Conservation (phyloP, 805 yeast genomes). For the Babjeviella inositovora region DNA sequence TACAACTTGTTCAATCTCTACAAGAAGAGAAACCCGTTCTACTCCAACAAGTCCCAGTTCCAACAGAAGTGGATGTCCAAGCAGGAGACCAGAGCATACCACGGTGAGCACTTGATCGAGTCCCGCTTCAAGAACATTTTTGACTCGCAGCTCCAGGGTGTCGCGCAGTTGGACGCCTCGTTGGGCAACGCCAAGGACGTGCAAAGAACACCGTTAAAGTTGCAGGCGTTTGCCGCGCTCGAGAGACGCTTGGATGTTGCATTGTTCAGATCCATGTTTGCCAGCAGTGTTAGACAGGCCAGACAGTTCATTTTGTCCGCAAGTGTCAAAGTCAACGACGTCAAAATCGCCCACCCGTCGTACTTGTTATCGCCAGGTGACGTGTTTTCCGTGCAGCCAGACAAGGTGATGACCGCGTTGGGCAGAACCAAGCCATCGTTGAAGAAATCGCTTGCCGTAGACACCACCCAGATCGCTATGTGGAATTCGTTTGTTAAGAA, state of each 20-base stretch:
- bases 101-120: constrained; percentile 88
- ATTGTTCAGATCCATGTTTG: constrained; percentile 81
- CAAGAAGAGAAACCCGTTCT: constrained; percentile 45
- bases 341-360: constrained; percentile 61
- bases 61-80: constrained; percentile 90
- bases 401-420: constrained; percentile 67
- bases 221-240: constrained; percentile 78
- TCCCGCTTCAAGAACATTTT: constrained; percentile 63
- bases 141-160: constrained; percentile 59
- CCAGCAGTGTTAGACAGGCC: constrained; percentile 88
- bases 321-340: constrained; percentile 75
- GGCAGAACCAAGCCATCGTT: constrained; percentile 76
- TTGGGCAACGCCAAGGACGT: no score
- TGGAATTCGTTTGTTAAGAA: constrained; percentile 63
- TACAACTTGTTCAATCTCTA: constrained; percentile 78
- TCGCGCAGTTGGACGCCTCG: constrained; percentile 78
- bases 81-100: constrained; percentile 85
- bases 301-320: constrained; percentile 75
- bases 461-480: constrained; percentile 50
- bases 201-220: constrained; percentile 73
- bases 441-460: constrained; percentile 49
- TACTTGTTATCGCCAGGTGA: constrained; percentile 75
- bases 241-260: constrained; percentile 88
- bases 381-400: constrained; percentile 73
- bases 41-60: constrained; percentile 52